Percentiles rank a stretch among this genome's conserved stretches.
Evolutionary conservation across 2,329 filamentous ascomycete species (phyloP).

Genomic region (Phaeosphaeriaceae sp.): DNA sequence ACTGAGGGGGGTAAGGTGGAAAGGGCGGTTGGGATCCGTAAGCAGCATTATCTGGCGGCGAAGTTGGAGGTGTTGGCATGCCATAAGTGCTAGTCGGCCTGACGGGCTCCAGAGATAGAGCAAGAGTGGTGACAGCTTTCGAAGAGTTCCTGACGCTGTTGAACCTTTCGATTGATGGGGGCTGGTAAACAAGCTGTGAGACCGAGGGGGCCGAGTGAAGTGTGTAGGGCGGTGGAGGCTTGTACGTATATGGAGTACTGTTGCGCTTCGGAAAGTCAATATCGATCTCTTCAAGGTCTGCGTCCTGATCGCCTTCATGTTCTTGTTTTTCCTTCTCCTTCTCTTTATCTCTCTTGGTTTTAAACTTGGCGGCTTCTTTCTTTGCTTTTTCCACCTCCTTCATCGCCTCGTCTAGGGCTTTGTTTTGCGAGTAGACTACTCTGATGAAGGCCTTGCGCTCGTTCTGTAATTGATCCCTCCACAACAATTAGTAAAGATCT

Average conservation of each 20-base stretch:
- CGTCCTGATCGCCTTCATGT: background rate
- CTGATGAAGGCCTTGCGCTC: slow-evolving; percentile 5
- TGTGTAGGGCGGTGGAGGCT: slow-evolving; percentile 4
- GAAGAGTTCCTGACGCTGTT: slow-evolving; percentile 6
- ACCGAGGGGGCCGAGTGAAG: slow-evolving; percentile 3
- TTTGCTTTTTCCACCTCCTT: slow-evolving; percentile 5
- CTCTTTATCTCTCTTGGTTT: background rate
- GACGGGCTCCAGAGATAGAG: background rate
- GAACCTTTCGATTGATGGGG: slow-evolving; percentile 3
- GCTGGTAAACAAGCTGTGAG: slow-evolving; percentile 5
- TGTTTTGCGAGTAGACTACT: slow-evolving; percentile 5
- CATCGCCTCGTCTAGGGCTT: slow-evolving; percentile 4
- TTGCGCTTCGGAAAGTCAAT: background rate
- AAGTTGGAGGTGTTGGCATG: slow-evolving; percentile 2
- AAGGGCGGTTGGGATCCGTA: background rate
- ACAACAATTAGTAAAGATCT: background rate
- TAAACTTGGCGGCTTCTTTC: slow-evolving; percentile 4
- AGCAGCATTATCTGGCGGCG: background rate
- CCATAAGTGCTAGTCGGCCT: background rate
- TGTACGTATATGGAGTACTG: slow-evolving; percentile 3
- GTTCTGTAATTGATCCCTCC: slow-evolving; percentile 3
- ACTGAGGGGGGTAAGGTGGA: background rate
- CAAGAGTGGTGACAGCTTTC: slow-evolving; percentile 1
- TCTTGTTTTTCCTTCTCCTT: slow-evolving; percentile 6
- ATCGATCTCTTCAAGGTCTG: background rate